Evolutionary conservation across 2,329 filamentous ascomycete species (phyloP), one percentile per base, ranked within the genome.

Genomic region (Colletotrichum orchidophilum): DNA sequence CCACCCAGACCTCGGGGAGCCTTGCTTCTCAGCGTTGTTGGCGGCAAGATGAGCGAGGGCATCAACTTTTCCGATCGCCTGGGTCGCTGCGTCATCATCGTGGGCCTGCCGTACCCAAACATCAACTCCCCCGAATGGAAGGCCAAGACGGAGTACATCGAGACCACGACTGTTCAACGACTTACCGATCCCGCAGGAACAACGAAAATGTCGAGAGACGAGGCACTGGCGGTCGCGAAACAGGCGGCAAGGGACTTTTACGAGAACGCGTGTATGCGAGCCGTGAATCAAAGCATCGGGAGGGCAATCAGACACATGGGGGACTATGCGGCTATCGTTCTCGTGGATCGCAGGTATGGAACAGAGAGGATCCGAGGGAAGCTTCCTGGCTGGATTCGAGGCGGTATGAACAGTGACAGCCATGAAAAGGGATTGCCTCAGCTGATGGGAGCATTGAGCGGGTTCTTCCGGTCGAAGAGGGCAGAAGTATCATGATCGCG

Each of bases 11-110:
- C 72, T 5, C 77, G 87, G 58, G 95, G 95, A 0, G 96, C 93
- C 0, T 83, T 98, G 0, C 87, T 99, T 0, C 88, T 99, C 29
- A 95, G 94, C 64, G 95, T 99, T 3, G 92, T 99, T 3, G 96
- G 96, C 65, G 96, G 96, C 15, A 97, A 96, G 75, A 92, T 99
- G 83, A 97, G 94, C 69, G 96, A 99, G 82, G 96, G 96, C 74
- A 99, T 99, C 83, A 99, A 99, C 82, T 99, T 99, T 83, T 96
- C 94, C 0, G 95, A 99, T 82, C 87, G 88, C 3, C 90, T 99
- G 0, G 96, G 96, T 1, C 91, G 96, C 29, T 96, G 94, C 64
- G 95, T 99, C 9, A 85, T 97, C 15, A 93, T 98, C n/a, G 90
- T 98, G 15, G 96, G 96, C 0, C 84, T 99, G 4, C 96, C 96